Conservation (phyloP, 805 yeast species). For the Kodamaea neixiangensis region DNA sequence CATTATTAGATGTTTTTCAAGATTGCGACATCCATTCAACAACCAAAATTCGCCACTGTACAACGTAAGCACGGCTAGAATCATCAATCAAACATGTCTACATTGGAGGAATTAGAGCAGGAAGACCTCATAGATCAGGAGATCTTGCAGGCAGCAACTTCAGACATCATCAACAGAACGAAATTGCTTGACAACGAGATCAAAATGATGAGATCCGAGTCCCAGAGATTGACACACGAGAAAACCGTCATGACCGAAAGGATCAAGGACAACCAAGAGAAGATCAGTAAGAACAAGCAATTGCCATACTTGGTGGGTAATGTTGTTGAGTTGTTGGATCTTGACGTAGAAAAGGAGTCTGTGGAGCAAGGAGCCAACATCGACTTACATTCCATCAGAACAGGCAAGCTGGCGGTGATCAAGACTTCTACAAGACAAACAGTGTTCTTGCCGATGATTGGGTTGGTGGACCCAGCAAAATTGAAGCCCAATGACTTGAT, state of each 20-base stretch:
- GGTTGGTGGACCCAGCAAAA: constrained; percentile 87
- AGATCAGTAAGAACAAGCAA: constrained; percentile 92
- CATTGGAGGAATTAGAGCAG: constrained; percentile 79
- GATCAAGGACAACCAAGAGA: constrained; percentile 93
- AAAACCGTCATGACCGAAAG: constrained; percentile 89
- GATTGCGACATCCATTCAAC: neutral
- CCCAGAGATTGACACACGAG: constrained; percentile 88
- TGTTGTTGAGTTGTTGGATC: constrained; percentile 89
- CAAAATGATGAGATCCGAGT: constrained; percentile 90
- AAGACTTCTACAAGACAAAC: constrained; percentile 98
- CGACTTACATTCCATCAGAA: constrained; percentile 86
- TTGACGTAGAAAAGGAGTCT: constrained; percentile 81
- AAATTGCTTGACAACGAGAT: constrained; percentile 91
- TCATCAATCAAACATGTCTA: constrained; percentile 54
- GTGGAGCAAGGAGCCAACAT: constrained; percentile 92
- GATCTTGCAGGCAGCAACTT: constrained; percentile 71
- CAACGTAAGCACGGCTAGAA: neutral
- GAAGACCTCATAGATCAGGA: constrained; percentile 77
- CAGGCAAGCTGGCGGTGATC: constrained; percentile 96
- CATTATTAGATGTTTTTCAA: neutral
- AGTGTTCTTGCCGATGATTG: constrained; percentile 92
- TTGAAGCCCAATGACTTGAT: constrained; percentile 96
- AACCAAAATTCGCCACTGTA: neutral
- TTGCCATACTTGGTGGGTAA: constrained; percentile 96
- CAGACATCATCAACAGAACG: constrained; percentile 82